Evolutionary conservation across 257 asterid genomes (phyloP).

Genomic region (Vinca minor): DNA sequence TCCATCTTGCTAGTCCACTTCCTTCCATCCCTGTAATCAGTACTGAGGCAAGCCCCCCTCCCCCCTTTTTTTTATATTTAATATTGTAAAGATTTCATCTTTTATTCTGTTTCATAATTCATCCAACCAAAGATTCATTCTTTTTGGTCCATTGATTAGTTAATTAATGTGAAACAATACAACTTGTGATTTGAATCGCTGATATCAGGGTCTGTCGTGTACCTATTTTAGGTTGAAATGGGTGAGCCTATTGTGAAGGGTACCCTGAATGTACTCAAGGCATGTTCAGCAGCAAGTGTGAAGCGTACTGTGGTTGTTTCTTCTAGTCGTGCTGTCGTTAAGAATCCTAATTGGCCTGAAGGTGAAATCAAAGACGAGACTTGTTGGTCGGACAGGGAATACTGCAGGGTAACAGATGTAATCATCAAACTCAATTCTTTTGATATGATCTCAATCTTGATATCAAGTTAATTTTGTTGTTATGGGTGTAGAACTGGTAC

Average conservation of each 20-base stretch:
- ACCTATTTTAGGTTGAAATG: conserved; percentile 54
- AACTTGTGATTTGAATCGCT: neutral
- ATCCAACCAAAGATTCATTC: neutral
- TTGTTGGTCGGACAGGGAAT: conserved; percentile 79
- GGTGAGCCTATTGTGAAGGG: conserved; percentile 71
- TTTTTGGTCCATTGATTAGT: neutral
- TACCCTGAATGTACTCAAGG: conserved; percentile 69
- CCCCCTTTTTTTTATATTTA: too few species aligned
- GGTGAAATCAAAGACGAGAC: conserved; percentile 48
- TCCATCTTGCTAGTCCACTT: conserved; percentile 77
- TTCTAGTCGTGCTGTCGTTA: conserved; percentile 39
- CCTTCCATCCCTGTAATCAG: conserved; percentile 50
- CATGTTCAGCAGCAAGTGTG: conserved; percentile 58
- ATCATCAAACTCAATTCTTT: neutral
- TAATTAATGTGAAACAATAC: neutral
- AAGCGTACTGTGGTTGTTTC: conserved; percentile 59
- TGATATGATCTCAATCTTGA: neutral
- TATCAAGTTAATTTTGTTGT: neutral
- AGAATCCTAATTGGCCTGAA: conserved; percentile 62
- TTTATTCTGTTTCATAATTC: too few species aligned
- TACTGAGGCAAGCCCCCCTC: conserved; percentile 41
- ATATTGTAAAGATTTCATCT: too few species aligned
- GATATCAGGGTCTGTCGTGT: conserved; percentile 13
- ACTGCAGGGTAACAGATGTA: conserved; percentile 65
- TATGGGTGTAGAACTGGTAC: conserved; percentile 62